phyloP scores from a whole-genome alignment of 768 basidiomycete species.

The Trametes cingulata region DNA sequence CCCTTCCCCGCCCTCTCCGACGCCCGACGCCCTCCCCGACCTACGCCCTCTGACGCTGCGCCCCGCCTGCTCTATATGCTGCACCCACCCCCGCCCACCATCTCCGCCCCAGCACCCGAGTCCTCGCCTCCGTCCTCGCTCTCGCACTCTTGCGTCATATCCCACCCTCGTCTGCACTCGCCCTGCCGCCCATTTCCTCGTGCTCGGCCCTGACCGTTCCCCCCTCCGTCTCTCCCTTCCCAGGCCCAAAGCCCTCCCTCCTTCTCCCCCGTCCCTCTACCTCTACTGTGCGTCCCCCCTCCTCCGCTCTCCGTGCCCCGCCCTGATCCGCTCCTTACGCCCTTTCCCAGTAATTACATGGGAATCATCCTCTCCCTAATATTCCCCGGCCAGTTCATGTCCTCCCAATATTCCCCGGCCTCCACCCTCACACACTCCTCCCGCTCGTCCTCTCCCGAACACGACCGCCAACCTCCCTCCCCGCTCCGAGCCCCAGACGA shows the following conservation, averaged over 20 bases:
- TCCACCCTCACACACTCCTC: constrained; percentile 20
- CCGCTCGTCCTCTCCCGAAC: constrained; percentile 24
- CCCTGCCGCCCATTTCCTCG: constrained; percentile 22
- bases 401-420: constrained; percentile 23
- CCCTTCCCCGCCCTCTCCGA: background rate
- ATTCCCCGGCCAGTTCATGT: constrained; percentile 33
- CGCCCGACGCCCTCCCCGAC: background rate
- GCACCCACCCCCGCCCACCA: constrained; percentile 18
- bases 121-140: constrained; percentile 16
- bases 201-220: constrained; percentile 23
- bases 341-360: constrained; percentile 26
- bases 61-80: constrained; percentile 24
- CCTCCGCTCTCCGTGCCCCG: background rate
- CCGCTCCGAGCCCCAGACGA: constrained; percentile 9
- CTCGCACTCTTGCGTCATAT: constrained; percentile 18
- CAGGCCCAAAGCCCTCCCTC: constrained; percentile 17
- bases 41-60: background rate
- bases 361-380: constrained; percentile 33
- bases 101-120: constrained; percentile 15
- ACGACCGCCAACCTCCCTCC: constrained; percentile 11
- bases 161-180: background rate
- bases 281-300: constrained; percentile 12
- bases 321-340: background rate
- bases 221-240: constrained; percentile 9
- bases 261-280: constrained; percentile 17